Percentiles rank a stretch among this genome's conserved stretches.
Evolutionary conservation across 495 filamentous ascomycete species (phyloP).

Genomic region (Neurospora tetraspora): DNA sequence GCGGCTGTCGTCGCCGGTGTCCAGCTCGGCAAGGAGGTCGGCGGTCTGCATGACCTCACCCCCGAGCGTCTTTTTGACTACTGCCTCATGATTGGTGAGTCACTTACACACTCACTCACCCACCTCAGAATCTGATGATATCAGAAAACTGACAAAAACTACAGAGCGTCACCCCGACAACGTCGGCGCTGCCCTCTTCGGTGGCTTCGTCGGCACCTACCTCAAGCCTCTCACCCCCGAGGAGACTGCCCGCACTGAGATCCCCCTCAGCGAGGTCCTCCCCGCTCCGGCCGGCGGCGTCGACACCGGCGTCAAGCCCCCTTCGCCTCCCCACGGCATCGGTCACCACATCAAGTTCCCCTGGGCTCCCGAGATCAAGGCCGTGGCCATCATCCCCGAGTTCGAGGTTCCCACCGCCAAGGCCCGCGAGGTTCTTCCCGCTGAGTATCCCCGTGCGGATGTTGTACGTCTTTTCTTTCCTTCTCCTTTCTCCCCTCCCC

Average conservation of each 20-base stretch:
- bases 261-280: conserved; percentile 90
- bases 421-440: conserved; percentile 73
- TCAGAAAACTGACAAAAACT: conserved; percentile 9
- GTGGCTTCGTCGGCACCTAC: conserved; percentile 95
- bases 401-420: conserved; percentile 88
- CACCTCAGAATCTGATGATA: not conserved
- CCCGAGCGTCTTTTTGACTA: conserved; percentile 86
- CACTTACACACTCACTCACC: not conserved
- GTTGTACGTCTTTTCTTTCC: conserved; percentile 43
- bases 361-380: conserved; percentile 89
- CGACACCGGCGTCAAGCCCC: conserved; percentile 74
- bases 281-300: conserved; percentile 76
- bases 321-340: conserved; percentile 80
- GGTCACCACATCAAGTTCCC: conserved; percentile 88
- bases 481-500: no score
- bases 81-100: conserved; percentile 79
- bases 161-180: conserved; percentile 92
- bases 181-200: conserved; percentile 86
- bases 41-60: conserved; percentile 60
- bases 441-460: conserved; percentile 64
- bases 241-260: conserved; percentile 78
- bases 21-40: conserved; percentile 80
- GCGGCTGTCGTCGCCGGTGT: conserved; percentile 93
- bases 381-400: conserved; percentile 85
- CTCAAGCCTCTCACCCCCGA: conserved; percentile 79